These are phyloP conservation scores for Gracilaria domingensis DNA, from an alignment of 23 red algal species.

Conservation along the genomic window DNA sequence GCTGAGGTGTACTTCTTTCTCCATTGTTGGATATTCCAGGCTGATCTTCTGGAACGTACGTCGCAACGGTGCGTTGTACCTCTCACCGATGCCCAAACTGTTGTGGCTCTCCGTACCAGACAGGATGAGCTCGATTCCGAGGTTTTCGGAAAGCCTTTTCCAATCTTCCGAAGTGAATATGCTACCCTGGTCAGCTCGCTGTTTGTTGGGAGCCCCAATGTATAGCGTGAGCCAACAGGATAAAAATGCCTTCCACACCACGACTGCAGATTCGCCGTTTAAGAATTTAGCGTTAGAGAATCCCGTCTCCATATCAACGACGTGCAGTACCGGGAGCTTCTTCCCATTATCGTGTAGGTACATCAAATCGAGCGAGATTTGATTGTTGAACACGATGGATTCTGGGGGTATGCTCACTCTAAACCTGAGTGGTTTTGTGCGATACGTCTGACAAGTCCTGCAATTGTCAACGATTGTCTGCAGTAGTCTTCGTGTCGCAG, in stretches of 20 bases:
- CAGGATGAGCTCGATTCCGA: background rate
- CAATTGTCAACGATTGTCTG: too few relatives aligned
- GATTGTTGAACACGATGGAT: background rate
- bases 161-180: slow-evolving; percentile 3
- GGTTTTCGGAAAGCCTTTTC: background rate
- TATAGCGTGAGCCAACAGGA: slow-evolving; percentile 37
- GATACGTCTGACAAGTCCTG: background rate
- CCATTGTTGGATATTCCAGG: background rate
- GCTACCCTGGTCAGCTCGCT: slow-evolving; percentile 2
- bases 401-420: background rate
- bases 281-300: slow-evolving; percentile 16
- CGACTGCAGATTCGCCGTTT: slow-evolving; percentile 8
- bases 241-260: slow-evolving; percentile 32
- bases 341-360: background rate
- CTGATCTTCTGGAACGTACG: background rate
- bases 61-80: background rate
- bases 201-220: slow-evolving; percentile 5
- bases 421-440: background rate
- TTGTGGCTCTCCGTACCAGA: background rate
- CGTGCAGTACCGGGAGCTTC: background rate
- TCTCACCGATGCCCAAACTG: background rate
- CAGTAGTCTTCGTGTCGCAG: too few relatives aligned
- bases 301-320: slow-evolving; percentile 30
- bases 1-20: background rate
- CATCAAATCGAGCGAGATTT: background rate